These are phyloP conservation scores for Pythium biforme DNA, from an alignment of 352 stramenopile genomes.

Conservation along the genomic window DNA sequence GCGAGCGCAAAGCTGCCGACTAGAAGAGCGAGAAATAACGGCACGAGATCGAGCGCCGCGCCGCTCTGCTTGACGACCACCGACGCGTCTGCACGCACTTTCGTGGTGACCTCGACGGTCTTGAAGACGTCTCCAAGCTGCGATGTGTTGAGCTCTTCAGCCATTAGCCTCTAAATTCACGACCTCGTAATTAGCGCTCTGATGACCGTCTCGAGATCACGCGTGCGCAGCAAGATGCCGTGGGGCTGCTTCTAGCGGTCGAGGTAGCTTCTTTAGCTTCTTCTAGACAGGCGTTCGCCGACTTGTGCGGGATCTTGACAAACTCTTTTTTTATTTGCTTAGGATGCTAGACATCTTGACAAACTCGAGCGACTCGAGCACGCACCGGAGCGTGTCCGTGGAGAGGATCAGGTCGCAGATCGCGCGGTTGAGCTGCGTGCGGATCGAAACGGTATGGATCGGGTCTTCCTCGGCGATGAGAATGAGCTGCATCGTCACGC, in stretches of 20 bases:
- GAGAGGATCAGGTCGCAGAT: conserved; percentile 94
- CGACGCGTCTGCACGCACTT: conserved; percentile 81
- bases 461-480: conserved; percentile 87
- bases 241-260: conserved; percentile 86
- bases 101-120: conserved; percentile 86
- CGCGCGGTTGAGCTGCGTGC: conserved; percentile 83
- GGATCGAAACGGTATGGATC: conserved; percentile 78
- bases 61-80: conserved; percentile 56
- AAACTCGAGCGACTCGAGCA: conserved; percentile 93
- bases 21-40: conserved; percentile 90
- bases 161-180: conserved; percentile 91
- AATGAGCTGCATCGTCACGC: conserved; percentile 88
- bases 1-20: conserved; percentile 91
- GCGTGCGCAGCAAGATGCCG: conserved; percentile 87
- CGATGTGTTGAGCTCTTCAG: conserved; percentile 84
- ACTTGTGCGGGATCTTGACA: conserved; percentile 56
- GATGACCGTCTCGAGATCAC: conserved; percentile 93
- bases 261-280: conserved; percentile 84
- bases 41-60: conserved; percentile 82
- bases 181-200: conserved; percentile 87
- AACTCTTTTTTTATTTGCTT: too few relatives aligned
- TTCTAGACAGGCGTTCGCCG: conserved; percentile 37
- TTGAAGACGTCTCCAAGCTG: conserved; percentile 90
- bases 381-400: conserved; percentile 93
- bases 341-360: too few relatives aligned